Evolutionary conservation across 164 flowering plant genomes (phyloP).

Genomic region (Magnolia officinalis): DNA sequence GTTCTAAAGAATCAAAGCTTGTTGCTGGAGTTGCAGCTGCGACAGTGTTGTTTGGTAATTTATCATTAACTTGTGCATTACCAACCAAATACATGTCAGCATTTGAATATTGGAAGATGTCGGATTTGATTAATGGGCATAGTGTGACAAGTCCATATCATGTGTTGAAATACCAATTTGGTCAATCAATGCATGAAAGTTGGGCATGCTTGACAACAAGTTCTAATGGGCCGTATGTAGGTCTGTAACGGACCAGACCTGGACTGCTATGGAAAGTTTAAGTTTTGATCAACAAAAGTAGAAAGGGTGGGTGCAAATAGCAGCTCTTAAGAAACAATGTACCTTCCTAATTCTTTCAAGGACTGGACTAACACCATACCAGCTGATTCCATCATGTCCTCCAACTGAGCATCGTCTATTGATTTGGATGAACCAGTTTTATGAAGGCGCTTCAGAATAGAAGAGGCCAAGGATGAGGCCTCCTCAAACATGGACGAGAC

Average conservation of each 20-base stretch:
- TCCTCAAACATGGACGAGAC: conserved; percentile 72
- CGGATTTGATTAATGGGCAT: neutral
- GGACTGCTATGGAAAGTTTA: neutral
- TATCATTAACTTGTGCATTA: neutral
- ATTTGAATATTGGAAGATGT: neutral
- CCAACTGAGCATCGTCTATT: conserved; percentile 22
- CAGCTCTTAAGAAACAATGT: neutral
- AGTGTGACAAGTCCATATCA: neutral
- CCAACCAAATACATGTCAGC: neutral
- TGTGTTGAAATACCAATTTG: neutral
- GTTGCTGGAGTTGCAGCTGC: neutral
- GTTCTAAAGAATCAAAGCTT: neutral
- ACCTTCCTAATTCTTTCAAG: conserved; percentile 64
- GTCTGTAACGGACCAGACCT: neutral
- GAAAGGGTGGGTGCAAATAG: neutral
- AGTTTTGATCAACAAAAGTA: neutral
- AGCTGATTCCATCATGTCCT: conserved; percentile 76
- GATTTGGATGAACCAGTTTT: conserved; percentile 6
- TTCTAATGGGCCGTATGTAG: neutral
- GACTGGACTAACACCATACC: conserved; percentile 89
- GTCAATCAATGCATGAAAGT: neutral
- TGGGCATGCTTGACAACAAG: neutral
- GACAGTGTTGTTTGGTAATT: neutral
- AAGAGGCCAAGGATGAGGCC: conserved; percentile 48
- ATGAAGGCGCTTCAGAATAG: conserved; percentile 35